phyloP scores from a whole-genome alignment of 2,329 filamentous ascomycete genomes.

The Pseudocercospora fuligena region DNA sequence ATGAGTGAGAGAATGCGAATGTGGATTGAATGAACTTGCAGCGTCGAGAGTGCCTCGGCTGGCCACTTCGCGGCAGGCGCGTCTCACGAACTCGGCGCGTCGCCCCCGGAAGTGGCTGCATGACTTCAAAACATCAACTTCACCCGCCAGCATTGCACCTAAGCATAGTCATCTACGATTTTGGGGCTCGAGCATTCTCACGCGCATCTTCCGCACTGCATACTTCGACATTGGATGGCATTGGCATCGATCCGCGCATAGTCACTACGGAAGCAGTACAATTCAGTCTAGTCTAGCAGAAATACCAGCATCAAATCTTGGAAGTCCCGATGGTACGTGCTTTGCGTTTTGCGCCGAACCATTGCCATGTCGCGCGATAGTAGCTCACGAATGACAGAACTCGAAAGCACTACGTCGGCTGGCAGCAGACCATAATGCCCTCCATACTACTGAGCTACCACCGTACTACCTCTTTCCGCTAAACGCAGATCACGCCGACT shows the following conservation, averaged over 20 bases:
- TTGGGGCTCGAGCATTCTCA: neutral
- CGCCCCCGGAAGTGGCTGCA: neutral
- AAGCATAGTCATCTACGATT: neutral
- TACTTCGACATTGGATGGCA: conserved; percentile 8
- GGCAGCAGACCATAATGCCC: conserved; percentile 62
- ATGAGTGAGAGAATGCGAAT: neutral
- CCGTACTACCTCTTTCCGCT: conserved; percentile 66
- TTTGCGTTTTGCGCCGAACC: conserved; percentile 1
- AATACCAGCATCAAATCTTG: neutral
- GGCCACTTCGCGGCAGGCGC: neutral
- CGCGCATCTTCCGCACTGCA: neutral
- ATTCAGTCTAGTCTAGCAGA: neutral
- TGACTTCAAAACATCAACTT: neutral
- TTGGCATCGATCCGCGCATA: neutral
- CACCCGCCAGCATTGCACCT: neutral
- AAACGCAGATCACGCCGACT: conserved; percentile 47
- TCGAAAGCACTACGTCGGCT: conserved; percentile 61
- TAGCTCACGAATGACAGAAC: conserved; percentile 42
- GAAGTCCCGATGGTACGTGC: conserved; percentile 11
- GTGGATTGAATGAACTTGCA: neutral
- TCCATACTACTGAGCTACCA: conserved; percentile 61
- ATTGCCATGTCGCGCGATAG: neutral
- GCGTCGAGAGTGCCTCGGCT: neutral
- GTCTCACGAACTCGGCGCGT: neutral
- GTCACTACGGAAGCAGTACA: neutral